A percentile compares a stretch with the other conserved stretches of the same genome.
phyloP scores from a whole-genome alignment of 257 asterid genomes.

The Buddleja alternifolia region DNA sequence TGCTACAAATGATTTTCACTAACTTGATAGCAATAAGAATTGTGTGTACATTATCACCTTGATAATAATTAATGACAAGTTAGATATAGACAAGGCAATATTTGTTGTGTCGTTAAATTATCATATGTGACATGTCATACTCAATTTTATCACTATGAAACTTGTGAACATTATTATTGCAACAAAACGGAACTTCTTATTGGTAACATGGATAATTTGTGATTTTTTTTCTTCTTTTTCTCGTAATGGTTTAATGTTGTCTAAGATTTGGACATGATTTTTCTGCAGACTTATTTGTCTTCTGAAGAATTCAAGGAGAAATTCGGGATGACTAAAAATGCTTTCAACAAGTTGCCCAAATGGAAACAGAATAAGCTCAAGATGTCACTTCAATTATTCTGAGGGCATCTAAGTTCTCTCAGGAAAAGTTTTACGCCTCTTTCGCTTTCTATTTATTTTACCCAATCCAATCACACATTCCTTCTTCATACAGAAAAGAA shows the following conservation, averaged over 20 bases:
- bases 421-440: conserved; percentile 15
- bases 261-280: conserved; percentile 17
- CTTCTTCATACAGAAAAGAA: conserved; percentile 27
- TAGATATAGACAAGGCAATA: too few relatives aligned
- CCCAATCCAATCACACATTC: conserved; percentile 23
- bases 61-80: too few relatives aligned
- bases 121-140: too few relatives aligned
- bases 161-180: too few relatives aligned
- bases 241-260: conserved; percentile 5
- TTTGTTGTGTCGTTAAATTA: too few relatives aligned
- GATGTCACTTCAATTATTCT: conserved; percentile 63
- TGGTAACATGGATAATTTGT: too few relatives aligned
- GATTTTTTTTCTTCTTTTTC: neutral
- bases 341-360: conserved; percentile 74
- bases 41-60: too few relatives aligned
- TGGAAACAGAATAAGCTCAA: conserved; percentile 86
- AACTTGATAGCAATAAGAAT: too few relatives aligned
- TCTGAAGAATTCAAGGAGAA: conserved; percentile 72
- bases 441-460: conserved; percentile 12
- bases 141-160: too few relatives aligned
- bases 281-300: conserved; percentile 64
- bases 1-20: too few relatives aligned
- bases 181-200: too few relatives aligned
- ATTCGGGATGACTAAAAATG: conserved; percentile 62
- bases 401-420: conserved; percentile 24